Evolutionary conservation across 345 rosid genomes (phyloP).

Genomic region (Salix koriyanagi): DNA sequence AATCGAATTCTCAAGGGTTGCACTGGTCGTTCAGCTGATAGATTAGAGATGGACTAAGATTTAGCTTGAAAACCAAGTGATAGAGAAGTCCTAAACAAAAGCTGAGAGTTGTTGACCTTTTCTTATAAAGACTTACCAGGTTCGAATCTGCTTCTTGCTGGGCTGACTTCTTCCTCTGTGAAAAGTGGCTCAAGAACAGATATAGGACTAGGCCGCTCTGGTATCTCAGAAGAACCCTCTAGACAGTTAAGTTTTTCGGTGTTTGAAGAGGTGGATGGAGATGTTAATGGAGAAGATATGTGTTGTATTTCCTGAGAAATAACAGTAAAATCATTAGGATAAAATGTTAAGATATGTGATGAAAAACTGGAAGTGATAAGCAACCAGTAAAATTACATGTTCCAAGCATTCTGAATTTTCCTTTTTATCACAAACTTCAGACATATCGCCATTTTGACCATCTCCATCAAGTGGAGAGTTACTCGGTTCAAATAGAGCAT

Average conservation of each 20-base stretch:
- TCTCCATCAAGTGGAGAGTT: constrained; percentile 20
- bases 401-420: constrained; percentile 22
- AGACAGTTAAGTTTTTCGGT: constrained; percentile 40
- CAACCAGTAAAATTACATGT: constrained; percentile 35
- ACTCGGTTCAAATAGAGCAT: constrained; percentile 25
- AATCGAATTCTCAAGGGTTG: constrained; percentile 62
- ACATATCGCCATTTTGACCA: constrained; percentile 24
- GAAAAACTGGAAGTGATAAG: constrained; percentile 14
- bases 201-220: constrained; percentile 74
- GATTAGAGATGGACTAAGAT: constrained; percentile 24
- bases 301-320: constrained; percentile 43
- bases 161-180: constrained; percentile 62
- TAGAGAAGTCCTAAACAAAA: background rate
- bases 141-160: constrained; percentile 44
- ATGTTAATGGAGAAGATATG: constrained; percentile 40
- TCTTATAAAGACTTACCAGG: constrained; percentile 43
- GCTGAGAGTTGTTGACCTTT: background rate
- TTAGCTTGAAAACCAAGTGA: constrained; percentile 15
- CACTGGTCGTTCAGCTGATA: constrained; percentile 45
- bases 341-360: background rate
- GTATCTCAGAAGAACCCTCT: constrained; percentile 38
- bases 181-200: constrained; percentile 83
- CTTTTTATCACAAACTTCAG: constrained; percentile 33
- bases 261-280: constrained; percentile 41
- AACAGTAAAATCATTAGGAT: constrained; percentile 1